Base-by-base conservation (phyloP, 225 moss, liverwort and hornwort species). In the Sphagnum tenellum region DNA sequence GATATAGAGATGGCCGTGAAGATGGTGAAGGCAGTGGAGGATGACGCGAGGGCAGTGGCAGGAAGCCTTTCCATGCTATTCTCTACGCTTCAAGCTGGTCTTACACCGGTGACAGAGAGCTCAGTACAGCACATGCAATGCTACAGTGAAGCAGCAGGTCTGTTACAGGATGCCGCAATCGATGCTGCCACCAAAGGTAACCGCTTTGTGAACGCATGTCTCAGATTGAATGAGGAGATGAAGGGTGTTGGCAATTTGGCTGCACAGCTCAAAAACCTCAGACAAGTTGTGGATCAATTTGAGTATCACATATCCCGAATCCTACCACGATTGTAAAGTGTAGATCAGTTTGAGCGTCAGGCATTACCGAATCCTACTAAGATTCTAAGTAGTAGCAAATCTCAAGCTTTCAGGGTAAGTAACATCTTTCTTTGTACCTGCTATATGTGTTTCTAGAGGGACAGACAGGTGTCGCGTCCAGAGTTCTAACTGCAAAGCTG, bases 141-240 rank as follows among this genome's bases (percentile, higher is more conserved):
- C 67, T 88, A 96, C 67, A 89, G 82, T 50, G 89, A 89, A 62
- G 86, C 89, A 45, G 92, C 92, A 7, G 89, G 92, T 48, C 69
- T 88, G 67, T 74, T 96, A 51, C 95, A 96, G 73, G 88, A 89
- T 76, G 85, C 83, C 45, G 89, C 92, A 44, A 83, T 92, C 55
- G 89, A 92, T 70, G 89, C 92, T 48, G 89, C 92, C 55, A 70
- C 86, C 0, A 96, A 92, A 70, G 95, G 95, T 9, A 89, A 92
- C 69, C 80, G 86, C 54, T 96, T 96, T 47, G 79, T 96, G 56
- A 96, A 96, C 58, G 79, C 84, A 62, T 96, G 92, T 69, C 82
- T 96, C 74, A 86, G 95, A 69, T 74, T 96, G 73, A 96, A 96
- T 60, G 92, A 96, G 69, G 89, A 92, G 77, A 92, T 96, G 95